phyloP scores from a whole-genome alignment of 164 flowering plant genomes.

The Sextonia rubra region DNA sequence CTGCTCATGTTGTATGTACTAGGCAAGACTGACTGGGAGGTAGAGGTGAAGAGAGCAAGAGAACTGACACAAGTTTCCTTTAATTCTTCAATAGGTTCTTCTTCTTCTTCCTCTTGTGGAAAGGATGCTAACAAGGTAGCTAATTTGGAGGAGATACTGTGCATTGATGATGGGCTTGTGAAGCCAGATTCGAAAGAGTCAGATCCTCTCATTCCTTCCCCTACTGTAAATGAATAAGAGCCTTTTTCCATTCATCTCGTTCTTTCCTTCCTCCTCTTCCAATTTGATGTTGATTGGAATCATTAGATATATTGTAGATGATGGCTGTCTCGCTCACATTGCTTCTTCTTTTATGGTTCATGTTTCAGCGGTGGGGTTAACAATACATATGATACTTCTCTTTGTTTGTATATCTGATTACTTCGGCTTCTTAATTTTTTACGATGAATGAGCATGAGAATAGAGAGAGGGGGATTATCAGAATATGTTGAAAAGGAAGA shows the following conservation, averaged over 20 bases:
- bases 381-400: constrained; percentile 4
- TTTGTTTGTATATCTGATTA: background rate
- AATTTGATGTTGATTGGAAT: constrained; percentile 15
- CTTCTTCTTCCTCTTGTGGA: background rate
- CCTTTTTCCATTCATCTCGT: background rate
- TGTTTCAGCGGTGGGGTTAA: background rate
- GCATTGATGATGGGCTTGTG: constrained; percentile 22
- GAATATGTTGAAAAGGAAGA: constrained; percentile 22
- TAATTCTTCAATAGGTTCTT: constrained; percentile 1
- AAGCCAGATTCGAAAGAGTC: constrained; percentile 50
- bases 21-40: constrained; percentile 65
- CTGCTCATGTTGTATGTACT: constrained; percentile 66
- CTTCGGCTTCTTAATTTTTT: too few species aligned
- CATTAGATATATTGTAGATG: background rate
- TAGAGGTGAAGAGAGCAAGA: constrained; percentile 60
- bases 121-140: background rate
- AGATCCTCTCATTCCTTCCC: constrained; percentile 45
- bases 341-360: background rate
- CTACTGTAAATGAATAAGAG: constrained; percentile 17
- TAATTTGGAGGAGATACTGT: constrained; percentile 25
- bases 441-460: too few species aligned
- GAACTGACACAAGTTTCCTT: constrained; percentile 37
- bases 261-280: background rate
- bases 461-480: background rate
- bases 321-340: constrained; percentile 7